Evolutionary conservation across 495 filamentous ascomycete genomes (phyloP), one percentile per base, ranked within the genome.

Genomic region (Xylaria curta): DNA sequence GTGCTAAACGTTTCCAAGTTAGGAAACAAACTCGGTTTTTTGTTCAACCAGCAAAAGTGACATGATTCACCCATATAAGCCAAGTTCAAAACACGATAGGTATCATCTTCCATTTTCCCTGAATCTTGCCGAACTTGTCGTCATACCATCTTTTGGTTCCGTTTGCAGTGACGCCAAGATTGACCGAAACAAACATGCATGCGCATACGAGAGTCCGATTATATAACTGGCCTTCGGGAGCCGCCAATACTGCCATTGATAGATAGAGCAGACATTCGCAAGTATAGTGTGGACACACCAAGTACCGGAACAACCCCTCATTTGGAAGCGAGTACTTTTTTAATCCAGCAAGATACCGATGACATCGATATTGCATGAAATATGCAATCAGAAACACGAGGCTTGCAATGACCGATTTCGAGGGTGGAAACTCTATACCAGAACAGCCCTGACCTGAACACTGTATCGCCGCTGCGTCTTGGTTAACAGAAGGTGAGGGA

Each of bases 251-350:
- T 2, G 93, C 87, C 71, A 98, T 79, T n/a, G 90, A 88, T 36
- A 94, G 73, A 76, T 98, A 98, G 69, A 97, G 89, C 3, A 92
- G 61, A 76, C 93, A 94, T 78, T 98, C 97, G 59, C 91, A 91
- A 0, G 91, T 91, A 79, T 98, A 99, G 82, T 98, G 96, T n/a
- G 97, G 94, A 72, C 91, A 97, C 12, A 97, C 82, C 21, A 95
- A 73, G 40, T 76, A 81, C 47, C 82, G 82, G 76, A 98, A 99
- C 49, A 91, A 76, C 4, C 91, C 90, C 13, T 79, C 73, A 0
- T 80, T 72, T 3, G 96, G 96, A 3, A 98, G 82, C 21, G 91
- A 92, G 78, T 98, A 98, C 73, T 93, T 96, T 76, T 91, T 89
- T 49, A 98, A 83, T 2, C 89, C 89, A 51, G 89, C 89, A 31